Evolutionary conservation across 371 early-diverging fungal genomes (phyloP).

Genomic region (Umbelopsis sp.): DNA sequence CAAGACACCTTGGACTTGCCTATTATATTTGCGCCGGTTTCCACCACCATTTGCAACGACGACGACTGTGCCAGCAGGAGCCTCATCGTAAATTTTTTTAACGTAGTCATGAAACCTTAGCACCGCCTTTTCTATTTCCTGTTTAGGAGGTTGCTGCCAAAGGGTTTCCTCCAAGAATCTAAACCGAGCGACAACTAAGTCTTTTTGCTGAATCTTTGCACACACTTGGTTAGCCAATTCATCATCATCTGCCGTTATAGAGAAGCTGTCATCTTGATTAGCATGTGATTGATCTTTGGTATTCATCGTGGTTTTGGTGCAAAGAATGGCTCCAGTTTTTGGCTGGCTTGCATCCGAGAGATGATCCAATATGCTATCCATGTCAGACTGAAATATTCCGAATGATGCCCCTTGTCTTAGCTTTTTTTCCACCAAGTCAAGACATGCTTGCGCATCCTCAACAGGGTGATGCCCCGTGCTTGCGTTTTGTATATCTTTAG

Average conservation of each 20-base stretch:
- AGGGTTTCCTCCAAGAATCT: not conserved
- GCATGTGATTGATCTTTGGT: not conserved
- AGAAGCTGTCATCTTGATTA: not conserved
- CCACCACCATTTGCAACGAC: slow-evolving; percentile 41
- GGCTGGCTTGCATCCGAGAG: slow-evolving; percentile 28
- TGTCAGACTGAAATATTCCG: slow-evolving; percentile 28
- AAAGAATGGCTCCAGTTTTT: slow-evolving; percentile 18
- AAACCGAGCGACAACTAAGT: not conserved
- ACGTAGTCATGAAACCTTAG: slow-evolving; percentile 24
- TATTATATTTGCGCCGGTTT: slow-evolving; percentile 27
- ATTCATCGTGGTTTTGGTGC: not conserved
- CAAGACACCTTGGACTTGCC: not conserved
- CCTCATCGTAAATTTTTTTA: slow-evolving; percentile 22
- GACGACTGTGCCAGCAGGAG: slow-evolving; percentile 36
- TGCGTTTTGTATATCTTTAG: slow-evolving; percentile 25
- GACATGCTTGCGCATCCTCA: slow-evolving; percentile 72
- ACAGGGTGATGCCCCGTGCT: slow-evolving; percentile 65
- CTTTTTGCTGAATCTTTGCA: not conserved
- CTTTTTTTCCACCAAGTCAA: slow-evolving; percentile 65
- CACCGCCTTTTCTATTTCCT: not conserved
- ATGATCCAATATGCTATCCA: slow-evolving; percentile 33
- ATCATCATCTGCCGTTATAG: not conserved
- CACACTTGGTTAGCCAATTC: not conserved
- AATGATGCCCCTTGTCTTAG: slow-evolving; percentile 40
- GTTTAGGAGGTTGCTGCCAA: not conserved